Base-by-base conservation (phyloP, 352 stramenopile species). In the Globisporangium mamillatum region DNA sequence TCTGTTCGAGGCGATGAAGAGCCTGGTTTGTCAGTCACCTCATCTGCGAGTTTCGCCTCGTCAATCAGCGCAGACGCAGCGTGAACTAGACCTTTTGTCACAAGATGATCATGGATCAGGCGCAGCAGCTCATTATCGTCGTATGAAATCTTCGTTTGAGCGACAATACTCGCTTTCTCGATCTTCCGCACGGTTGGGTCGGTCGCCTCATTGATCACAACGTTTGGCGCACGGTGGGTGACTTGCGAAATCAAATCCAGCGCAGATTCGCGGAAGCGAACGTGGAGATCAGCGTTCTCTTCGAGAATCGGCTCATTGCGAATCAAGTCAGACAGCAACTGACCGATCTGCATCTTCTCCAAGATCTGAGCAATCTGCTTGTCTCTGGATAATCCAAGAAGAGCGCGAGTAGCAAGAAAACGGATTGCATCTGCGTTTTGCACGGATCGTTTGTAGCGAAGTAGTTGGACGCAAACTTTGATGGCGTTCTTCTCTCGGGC, bases 301-400 rank as follows among this genome's bases (percentile, higher is more conserved):
- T 95, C 87, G 4, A 97, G 73, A 20, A 95, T 82, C 6, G 90
- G 88, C 18, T 95, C 89, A 63, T 81, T 82, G 25, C 90, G 86
- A 62, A 97, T 94, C 68, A 95, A 81, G 61, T 97, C 90, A 0
- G 89, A 95, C 8, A 97, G 73, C 20, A 96, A 48, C 62, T 95
- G 88, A 2, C 86, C 85, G 3, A 96, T 75, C 60, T 95, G 88
- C 90, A 97, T 97, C 55, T 95, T 94, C 68, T 97, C 88, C 4
- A 97, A 68, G 64, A 97, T 95, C 68, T 97, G 90, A 0, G 88
- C 87, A 63, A 97, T 95, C 34, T 96, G 89, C 2, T 86, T 79
- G 64, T 97, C 90, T 34, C 90, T 81, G n/a, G 90, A 86, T 10
- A 97, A 69, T 0, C 90, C 90, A 16, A 96, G 66, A 14, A 97